A percentile compares a stretch with the other conserved stretches of the same genome.
Conservation (phyloP, 192 early-diverging fungal genomes). For the Cladochytrium replicatum region DNA sequence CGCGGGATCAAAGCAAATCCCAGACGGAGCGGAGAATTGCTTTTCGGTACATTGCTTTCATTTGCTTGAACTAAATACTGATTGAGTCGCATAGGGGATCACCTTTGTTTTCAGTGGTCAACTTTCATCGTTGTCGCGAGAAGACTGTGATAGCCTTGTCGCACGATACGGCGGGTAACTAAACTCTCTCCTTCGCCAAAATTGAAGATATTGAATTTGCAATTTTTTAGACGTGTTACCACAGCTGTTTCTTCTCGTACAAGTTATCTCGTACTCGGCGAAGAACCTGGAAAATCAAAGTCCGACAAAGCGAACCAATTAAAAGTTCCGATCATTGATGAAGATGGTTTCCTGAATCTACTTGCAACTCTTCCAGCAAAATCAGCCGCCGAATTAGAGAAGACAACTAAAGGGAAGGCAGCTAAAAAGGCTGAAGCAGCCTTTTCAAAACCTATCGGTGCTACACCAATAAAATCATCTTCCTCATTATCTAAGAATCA, state of each 20-base stretch:
- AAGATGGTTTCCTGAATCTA: constrained; percentile 76
- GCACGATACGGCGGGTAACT: constrained; percentile 77
- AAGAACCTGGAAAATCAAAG: constrained; percentile 79
- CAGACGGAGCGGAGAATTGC: constrained; percentile 64
- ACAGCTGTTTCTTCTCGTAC: constrained; percentile 69
- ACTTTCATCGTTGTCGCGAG: constrained; percentile 60
- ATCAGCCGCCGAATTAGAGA: not conserved
- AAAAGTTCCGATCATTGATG: constrained; percentile 61
- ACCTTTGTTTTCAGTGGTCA: constrained; percentile 96
- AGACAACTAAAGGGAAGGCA: constrained; percentile 13
- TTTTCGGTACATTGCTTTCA: constrained; percentile 25
- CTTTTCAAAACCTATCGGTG: constrained; percentile 4
- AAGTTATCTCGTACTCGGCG: constrained; percentile 74
- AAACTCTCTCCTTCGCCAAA: not conserved
- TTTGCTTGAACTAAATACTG: not conserved
- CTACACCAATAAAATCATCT: not conserved
- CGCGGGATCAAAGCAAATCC: constrained; percentile 58
- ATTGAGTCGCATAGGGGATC: constrained; percentile 37
- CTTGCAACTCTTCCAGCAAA: constrained; percentile 37
- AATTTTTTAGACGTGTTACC: constrained; percentile 54
- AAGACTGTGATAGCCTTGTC: constrained; percentile 69
- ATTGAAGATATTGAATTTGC: constrained; percentile 2
- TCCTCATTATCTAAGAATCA: not conserved
- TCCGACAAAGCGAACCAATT: constrained; percentile 62
- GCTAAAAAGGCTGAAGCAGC: constrained; percentile 5